Evolutionary conservation across 163 green algal genomes (phyloP).

Genomic region (Botryococcus braunii): DNA sequence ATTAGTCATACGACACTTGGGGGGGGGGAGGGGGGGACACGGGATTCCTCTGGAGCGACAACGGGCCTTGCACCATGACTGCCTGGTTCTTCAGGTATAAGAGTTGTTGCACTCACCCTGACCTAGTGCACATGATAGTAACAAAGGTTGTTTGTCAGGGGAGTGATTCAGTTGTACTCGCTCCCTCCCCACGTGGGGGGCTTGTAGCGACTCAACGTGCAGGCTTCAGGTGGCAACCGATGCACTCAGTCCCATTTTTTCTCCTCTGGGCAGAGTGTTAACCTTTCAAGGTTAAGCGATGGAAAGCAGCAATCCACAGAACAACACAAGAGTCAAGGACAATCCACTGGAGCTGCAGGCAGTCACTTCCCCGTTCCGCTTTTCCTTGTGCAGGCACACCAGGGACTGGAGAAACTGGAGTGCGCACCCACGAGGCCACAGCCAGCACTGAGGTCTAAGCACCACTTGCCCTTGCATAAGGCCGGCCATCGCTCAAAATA

Average conservation of each 20-base stretch:
- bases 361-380: background rate
- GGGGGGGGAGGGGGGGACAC: no score
- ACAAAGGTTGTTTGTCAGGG: background rate
- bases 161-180: background rate
- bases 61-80: background rate
- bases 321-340: background rate
- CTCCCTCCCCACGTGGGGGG: no score
- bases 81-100: background rate
- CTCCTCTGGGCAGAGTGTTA: background rate
- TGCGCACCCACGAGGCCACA: conserved; percentile 38
- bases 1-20: no score
- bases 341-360: background rate
- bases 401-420: background rate
- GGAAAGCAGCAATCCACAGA: background rate
- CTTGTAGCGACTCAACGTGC: no score
- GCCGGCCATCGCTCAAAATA: conserved; percentile 28
- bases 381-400: background rate
- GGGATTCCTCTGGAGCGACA: no score
- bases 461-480: conserved; percentile 20
- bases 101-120: background rate
- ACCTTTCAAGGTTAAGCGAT: background rate
- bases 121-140: background rate
- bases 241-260: background rate
- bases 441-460: conserved; percentile 34
- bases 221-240: no score